These are phyloP conservation scores for Brachypodium distachyon DNA, from an alignment of 202 grass and related monocot genomes.

Conservation along the genomic window DNA sequence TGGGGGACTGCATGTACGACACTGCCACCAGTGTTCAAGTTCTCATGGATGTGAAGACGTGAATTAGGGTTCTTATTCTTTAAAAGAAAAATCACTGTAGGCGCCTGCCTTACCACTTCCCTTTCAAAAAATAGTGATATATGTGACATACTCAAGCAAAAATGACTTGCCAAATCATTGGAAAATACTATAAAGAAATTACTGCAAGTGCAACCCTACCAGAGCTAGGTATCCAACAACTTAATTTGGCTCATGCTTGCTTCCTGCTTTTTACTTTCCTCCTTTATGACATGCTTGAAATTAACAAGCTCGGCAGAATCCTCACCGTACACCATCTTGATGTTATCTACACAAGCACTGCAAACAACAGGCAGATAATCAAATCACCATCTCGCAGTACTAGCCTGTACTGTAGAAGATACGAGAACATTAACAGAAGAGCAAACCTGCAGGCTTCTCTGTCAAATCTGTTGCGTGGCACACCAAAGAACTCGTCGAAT, in stretches of 20 bases:
- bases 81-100: too few relatives aligned
- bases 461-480: conserved; percentile 49
- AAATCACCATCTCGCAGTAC: not conserved
- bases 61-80: too few relatives aligned
- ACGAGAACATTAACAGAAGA: not conserved
- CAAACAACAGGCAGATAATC: not conserved
- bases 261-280: conserved; percentile 36
- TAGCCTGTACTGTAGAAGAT: not conserved
- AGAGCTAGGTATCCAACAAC: conserved; percentile 32
- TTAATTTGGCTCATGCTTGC: conserved; percentile 6
- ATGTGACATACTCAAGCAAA: not conserved
- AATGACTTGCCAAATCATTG: not conserved
- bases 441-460: conserved; percentile 70
- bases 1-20: too few relatives aligned
- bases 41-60: too few relatives aligned
- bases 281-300: conserved; percentile 56
- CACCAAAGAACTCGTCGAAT: conserved; percentile 54
- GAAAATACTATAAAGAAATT: not conserved
- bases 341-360: conserved; percentile 57
- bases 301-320: conserved; percentile 46
- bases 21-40: too few relatives aligned
- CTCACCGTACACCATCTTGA: conserved; percentile 69
- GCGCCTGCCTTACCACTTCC: too few relatives aligned
- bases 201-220: not conserved
- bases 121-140: not conserved